phyloP scores from a whole-genome alignment of 139 green algal genomes.

The Picochlorum sp. region DNA sequence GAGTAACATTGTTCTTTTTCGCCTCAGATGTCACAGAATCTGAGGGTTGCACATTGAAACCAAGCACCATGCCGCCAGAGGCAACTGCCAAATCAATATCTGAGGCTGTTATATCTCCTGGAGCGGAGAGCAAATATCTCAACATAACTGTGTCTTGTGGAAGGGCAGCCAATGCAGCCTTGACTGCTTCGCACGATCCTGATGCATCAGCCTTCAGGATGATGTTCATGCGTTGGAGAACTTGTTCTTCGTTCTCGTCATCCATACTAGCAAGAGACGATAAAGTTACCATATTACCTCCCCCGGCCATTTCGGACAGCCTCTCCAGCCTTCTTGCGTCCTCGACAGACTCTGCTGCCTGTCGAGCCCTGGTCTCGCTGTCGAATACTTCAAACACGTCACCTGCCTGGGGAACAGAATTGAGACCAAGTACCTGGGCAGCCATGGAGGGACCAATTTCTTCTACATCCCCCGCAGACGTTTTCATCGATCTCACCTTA shows the following conservation, averaged over 20 bases:
- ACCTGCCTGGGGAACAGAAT: slow-evolving; percentile 74
- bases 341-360: slow-evolving; percentile 21
- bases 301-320: slow-evolving; percentile 44
- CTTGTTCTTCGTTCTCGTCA: slow-evolving; percentile 40
- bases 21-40: slow-evolving; percentile 59
- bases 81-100: slow-evolving; percentile 90
- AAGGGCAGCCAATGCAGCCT: slow-evolving; percentile 64
- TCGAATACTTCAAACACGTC: slow-evolving; percentile 73
- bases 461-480: slow-evolving; percentile 44
- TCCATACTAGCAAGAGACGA: slow-evolving; percentile 69
- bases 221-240: slow-evolving; percentile 75
- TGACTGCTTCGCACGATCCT: slow-evolving; percentile 86
- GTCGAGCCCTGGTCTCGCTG: slow-evolving; percentile 49
- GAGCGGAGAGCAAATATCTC: slow-evolving; percentile 76
- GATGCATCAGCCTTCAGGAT: slow-evolving; percentile 86
- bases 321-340: slow-evolving; percentile 37
- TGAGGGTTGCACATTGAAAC: slow-evolving; percentile 69
- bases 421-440: slow-evolving; percentile 86
- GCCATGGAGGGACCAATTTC: slow-evolving; percentile 74
- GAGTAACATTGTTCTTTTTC: slow-evolving; percentile 59
- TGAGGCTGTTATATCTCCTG: slow-evolving; percentile 71
- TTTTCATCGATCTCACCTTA: slow-evolving; percentile 69
- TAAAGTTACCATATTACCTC: slow-evolving; percentile 78
- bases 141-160: slow-evolving; percentile 83
- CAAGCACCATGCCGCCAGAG: slow-evolving; percentile 59